phyloP scores from a whole-genome alignment of 2,329 filamentous ascomycete genomes.

The Xylaria sp. region DNA sequence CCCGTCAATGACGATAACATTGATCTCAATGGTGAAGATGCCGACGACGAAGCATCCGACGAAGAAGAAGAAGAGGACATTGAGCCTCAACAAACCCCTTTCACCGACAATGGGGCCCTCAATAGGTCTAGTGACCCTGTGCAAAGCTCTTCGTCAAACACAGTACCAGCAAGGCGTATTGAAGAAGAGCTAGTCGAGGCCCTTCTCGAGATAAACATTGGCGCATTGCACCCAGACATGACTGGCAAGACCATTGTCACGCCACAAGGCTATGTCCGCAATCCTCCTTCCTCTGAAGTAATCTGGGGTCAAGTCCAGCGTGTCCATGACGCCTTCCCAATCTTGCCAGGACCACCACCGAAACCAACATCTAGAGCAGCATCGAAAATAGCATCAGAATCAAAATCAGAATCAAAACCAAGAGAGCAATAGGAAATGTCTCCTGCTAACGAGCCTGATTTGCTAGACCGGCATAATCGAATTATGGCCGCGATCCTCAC shows the following conservation, averaged over 20 bases:
- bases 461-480: conserved; percentile 52
- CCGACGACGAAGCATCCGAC: neutral
- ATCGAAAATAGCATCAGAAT: too few relatives aligned
- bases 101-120: neutral
- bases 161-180: neutral
- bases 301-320: neutral
- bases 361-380: too few relatives aligned
- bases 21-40: neutral
- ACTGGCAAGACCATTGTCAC: neutral
- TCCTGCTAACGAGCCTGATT: conserved; percentile 4
- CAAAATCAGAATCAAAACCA: too few relatives aligned
- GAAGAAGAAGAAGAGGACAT: neutral
- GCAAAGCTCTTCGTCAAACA: neutral
- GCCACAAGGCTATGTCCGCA: neutral
- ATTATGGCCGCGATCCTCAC: conserved; percentile 52
- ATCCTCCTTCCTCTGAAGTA: neutral
- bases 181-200: neutral
- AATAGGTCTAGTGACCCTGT: neutral
- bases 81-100: neutral
- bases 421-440: neutral
- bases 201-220: neutral
- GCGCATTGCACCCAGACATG: neutral
- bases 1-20: neutral
- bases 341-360: neutral
- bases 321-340: neutral